Conservation (phyloP, 345 rosid species). For the Hypericum perforatum region DNA sequence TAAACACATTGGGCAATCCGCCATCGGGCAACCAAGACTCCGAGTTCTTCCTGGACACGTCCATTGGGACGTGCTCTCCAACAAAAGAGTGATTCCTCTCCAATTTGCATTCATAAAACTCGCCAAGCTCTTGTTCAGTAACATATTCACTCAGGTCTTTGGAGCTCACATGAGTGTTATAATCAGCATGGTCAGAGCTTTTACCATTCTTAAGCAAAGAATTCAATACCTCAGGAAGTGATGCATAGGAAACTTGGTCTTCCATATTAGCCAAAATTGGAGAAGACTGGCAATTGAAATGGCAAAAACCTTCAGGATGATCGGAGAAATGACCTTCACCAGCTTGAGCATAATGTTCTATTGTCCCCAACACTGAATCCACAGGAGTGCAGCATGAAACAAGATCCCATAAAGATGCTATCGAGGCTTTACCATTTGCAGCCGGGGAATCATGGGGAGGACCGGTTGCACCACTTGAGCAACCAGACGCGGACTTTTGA, state of each 20-base stretch:
- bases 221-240: constrained; percentile 26
- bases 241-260: constrained; percentile 31
- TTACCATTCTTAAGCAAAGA: constrained; percentile 17
- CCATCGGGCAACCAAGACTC: constrained; percentile 22
- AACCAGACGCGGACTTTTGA: constrained; percentile 11
- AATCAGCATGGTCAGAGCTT: constrained; percentile 19
- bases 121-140: constrained; percentile 22
- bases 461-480: constrained; percentile 9
- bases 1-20: constrained; percentile 13
- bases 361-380: constrained; percentile 7
- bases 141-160: constrained; percentile 17
- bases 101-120: constrained; percentile 18
- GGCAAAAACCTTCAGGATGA: constrained; percentile 10
- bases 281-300: constrained; percentile 13
- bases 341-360: constrained; percentile 13
- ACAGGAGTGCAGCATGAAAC: constrained; percentile 14
- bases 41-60: constrained; percentile 17
- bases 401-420: constrained; percentile 23
- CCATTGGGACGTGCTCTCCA: constrained; percentile 16
- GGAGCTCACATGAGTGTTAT: constrained; percentile 18
- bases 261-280: constrained; percentile 25
- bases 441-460: constrained; percentile 1
- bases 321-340: constrained; percentile 3
- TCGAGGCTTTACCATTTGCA: constrained; percentile 6
- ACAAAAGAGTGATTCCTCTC: constrained; percentile 15